A percentile compares a stretch with the other conserved stretches of the same genome.
Evolutionary conservation across 495 filamentous ascomycete species (phyloP).

Genomic region (Tuber magnatum): DNA sequence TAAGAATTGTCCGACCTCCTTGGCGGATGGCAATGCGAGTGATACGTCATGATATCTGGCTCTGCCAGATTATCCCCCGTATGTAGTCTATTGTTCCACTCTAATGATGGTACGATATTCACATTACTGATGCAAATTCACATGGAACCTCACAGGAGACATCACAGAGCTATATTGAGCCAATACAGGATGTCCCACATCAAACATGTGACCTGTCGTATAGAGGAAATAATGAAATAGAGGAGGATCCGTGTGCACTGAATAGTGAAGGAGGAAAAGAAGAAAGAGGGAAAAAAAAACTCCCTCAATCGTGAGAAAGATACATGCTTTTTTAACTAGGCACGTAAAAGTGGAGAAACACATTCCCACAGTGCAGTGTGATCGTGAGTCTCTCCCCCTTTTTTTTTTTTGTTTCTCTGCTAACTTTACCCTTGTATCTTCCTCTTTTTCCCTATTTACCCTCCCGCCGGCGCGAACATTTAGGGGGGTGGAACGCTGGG

Average conservation of each 20-base stretch:
- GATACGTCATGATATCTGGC: background rate
- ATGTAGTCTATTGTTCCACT: background rate
- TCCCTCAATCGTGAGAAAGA: background rate
- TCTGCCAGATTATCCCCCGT: background rate
- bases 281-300: background rate
- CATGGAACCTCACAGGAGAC: background rate
- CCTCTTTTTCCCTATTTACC: background rate
- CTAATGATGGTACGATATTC: background rate
- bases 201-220: background rate
- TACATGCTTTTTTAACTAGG: background rate
- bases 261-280: background rate
- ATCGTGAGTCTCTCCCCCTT: background rate
- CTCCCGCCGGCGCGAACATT: background rate
- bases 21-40: background rate
- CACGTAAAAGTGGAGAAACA: background rate
- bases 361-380: background rate
- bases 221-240: background rate
- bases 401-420: background rate
- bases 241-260: background rate
- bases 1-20: background rate
- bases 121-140: background rate
- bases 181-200: background rate
- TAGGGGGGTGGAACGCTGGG: slow-evolving; percentile 10
- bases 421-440: background rate
- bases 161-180: background rate